These are phyloP conservation scores for Chytriomyces sp. DNA, from an alignment of 192 early-diverging fungal genomes.

Conservation along the genomic window DNA sequence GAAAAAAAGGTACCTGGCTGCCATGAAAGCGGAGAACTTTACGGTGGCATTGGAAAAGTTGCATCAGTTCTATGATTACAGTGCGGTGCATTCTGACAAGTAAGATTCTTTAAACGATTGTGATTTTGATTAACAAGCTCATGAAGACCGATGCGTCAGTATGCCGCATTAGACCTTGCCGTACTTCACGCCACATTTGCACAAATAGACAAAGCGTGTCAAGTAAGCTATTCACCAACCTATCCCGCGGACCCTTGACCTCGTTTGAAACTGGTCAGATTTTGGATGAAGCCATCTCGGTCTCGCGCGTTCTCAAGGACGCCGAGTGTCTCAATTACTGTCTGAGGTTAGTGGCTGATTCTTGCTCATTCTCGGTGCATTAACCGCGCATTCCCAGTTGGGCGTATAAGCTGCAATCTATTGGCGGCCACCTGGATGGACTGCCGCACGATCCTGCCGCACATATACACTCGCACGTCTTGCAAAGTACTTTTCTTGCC, in stretches of 20 bases:
- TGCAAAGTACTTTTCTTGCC: not conserved
- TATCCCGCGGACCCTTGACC: too few species aligned
- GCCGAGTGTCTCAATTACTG: conserved; percentile 2
- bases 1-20: not conserved
- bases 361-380: not conserved
- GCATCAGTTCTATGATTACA: conserved; percentile 16
- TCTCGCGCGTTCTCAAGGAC: not conserved
- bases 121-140: not conserved
- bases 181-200: not conserved
- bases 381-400: not conserved
- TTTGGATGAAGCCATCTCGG: not conserved
- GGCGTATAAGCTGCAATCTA: not conserved
- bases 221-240: too few species aligned
- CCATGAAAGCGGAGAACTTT: not conserved
- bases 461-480: not conserved
- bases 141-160: conserved; percentile 2
- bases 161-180: conserved; percentile 6
- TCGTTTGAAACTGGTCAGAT: not conserved
- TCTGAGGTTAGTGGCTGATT: not conserved
- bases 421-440: not conserved
- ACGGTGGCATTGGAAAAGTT: not conserved
- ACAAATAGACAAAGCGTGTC: not conserved
- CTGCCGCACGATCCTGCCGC: not conserved
- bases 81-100: not conserved
- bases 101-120: not conserved